Percentiles rank a stretch among this genome's conserved stretches.
These are phyloP conservation scores for Globisporangium emineosum DNA, from an alignment of 352 stramenopile genomes.

Conservation along the genomic window DNA sequence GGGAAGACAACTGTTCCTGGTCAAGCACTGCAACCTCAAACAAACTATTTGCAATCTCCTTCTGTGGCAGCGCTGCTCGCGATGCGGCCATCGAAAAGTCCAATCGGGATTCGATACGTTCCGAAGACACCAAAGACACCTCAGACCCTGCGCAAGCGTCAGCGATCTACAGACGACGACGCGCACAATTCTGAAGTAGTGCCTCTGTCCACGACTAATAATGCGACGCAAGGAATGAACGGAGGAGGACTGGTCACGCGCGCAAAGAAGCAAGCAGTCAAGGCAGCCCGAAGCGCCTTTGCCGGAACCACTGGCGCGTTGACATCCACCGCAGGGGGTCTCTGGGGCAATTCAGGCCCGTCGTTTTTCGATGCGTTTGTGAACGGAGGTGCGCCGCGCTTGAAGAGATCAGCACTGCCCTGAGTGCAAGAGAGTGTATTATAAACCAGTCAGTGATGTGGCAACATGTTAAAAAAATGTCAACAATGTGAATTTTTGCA, in stretches of 20 bases:
- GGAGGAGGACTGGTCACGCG: conserved; percentile 35
- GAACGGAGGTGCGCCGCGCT: conserved; percentile 51
- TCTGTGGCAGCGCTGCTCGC: conserved; percentile 18
- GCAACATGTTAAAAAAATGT: background rate
- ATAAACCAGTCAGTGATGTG: background rate
- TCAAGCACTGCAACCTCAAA: background rate
- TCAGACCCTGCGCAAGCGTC: conserved; percentile 14
- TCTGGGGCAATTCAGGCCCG: conserved; percentile 22
- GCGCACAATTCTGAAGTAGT: background rate
- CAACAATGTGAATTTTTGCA: background rate
- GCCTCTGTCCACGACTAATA: conserved; percentile 10
- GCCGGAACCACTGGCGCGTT: conserved; percentile 12
- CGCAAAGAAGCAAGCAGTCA: conserved; percentile 38
- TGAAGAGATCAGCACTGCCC: conserved; percentile 32
- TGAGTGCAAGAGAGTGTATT: conserved; percentile 8
- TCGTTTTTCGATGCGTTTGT: conserved; percentile 79
- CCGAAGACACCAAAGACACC: conserved; percentile 21
- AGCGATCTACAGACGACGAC: conserved; percentile 8
- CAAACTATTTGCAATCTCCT: conserved; percentile 16
- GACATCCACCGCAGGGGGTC: background rate
- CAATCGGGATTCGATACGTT: conserved; percentile 21
- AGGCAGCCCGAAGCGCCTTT: conserved; percentile 8
- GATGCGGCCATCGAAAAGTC: conserved; percentile 22
- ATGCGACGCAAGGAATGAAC: conserved; percentile 36
- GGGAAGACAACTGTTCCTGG: conserved; percentile 4